phyloP scores from a whole-genome alignment of 2,329 filamentous ascomycete genomes.

The Aureobasidium sp. region DNA sequence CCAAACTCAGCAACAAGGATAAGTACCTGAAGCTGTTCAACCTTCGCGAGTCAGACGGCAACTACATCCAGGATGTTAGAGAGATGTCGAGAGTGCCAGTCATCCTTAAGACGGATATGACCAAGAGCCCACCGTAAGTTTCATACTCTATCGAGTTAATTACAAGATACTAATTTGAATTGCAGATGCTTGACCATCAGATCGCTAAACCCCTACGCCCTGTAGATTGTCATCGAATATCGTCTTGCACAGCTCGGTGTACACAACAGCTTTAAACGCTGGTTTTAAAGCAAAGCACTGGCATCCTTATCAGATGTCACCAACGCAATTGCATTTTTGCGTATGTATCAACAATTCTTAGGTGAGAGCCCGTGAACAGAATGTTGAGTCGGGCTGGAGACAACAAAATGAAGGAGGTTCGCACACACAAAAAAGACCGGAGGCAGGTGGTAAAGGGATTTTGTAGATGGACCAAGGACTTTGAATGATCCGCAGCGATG shows the following conservation, averaged over 20 bases:
- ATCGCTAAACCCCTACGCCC: constrained; percentile 70
- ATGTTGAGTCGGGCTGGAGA: not conserved
- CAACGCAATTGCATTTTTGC: not conserved
- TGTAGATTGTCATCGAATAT: constrained; percentile 27
- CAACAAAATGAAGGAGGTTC: not conserved
- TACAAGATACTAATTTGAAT: constrained; percentile 30
- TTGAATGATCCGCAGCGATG: not conserved
- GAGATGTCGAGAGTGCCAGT: constrained; percentile 98
- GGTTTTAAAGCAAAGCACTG: not conserved
- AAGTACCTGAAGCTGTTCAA: constrained; percentile 89
- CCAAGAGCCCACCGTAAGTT: constrained; percentile 98
- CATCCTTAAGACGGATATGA: constrained; percentile 94
- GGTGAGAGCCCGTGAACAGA: not conserved
- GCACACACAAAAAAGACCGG: not conserved
- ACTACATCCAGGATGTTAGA: constrained; percentile 96
- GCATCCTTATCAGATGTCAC: not conserved
- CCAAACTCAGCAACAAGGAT: constrained; percentile 83
- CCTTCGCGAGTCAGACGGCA: constrained; percentile 82
- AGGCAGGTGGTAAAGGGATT: not conserved
- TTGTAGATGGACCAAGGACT: constrained; percentile 3
- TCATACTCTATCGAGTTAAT: not conserved
- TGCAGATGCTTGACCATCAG: constrained; percentile 73
- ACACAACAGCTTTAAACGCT: not conserved
- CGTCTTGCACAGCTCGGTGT: not conserved
- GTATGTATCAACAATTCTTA: not conserved